Conservation (phyloP, 139 green algal genomes). For the Asterochloris sp. region DNA sequence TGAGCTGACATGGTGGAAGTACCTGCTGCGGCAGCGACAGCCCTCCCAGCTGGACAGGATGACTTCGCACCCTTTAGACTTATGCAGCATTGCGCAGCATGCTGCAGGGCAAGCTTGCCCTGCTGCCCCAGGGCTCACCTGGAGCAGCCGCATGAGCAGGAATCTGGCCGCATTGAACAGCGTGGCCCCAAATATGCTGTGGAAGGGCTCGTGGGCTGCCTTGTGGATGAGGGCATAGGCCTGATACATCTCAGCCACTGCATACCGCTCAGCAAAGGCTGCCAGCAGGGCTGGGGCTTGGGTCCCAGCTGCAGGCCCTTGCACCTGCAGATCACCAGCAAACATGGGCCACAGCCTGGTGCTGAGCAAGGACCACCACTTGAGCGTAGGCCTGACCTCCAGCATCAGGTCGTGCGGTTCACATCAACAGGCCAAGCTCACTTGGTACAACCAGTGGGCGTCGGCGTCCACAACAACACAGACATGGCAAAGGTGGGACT, state of each 20-base stretch:
- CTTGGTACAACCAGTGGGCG: too few relatives aligned
- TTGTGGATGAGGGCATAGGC: conserved; percentile 67
- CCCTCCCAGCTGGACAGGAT: too few relatives aligned
- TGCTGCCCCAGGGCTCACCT: conserved; percentile 1
- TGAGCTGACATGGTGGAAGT: too few relatives aligned
- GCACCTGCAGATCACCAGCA: not conserved
- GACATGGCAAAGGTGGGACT: too few relatives aligned
- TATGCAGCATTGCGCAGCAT: not conserved
- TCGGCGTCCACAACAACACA: too few relatives aligned
- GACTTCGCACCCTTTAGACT: too few relatives aligned
- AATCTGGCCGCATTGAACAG: conserved; percentile 67
- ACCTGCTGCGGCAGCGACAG: too few relatives aligned
- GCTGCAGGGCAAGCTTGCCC: not conserved
- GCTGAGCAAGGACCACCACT: too few relatives aligned
- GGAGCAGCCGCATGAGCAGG: conserved; percentile 58
- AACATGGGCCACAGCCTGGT: not conserved
- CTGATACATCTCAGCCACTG: conserved; percentile 68
- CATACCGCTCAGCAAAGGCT: conserved; percentile 54
- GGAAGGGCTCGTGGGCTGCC: conserved; percentile 50
- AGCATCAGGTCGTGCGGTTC: too few relatives aligned
- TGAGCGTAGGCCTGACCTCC: too few relatives aligned
- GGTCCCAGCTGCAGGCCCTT: not conserved
- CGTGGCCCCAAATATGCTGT: conserved; percentile 33
- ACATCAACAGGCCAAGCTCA: too few relatives aligned
- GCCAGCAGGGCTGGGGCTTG: conserved; percentile 28